A percentile compares a stretch with the other conserved stretches of the same genome.
phyloP scores from a whole-genome alignment of 768 basidiomycete species.

The Mycena pura region DNA sequence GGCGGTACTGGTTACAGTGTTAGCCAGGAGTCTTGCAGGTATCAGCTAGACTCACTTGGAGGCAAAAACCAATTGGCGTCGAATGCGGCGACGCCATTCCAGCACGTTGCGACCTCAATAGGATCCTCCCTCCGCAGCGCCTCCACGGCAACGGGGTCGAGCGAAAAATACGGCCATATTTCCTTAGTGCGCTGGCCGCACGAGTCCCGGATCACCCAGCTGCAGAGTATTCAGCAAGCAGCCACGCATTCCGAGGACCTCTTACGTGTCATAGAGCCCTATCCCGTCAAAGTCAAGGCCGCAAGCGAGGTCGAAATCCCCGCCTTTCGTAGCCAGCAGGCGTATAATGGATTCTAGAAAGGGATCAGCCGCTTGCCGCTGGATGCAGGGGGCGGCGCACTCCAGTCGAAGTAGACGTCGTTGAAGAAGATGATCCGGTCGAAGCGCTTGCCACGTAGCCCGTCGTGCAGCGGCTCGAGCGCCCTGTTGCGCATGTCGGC shows the following conservation, averaged over 20 bases:
- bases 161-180: conserved; percentile 73
- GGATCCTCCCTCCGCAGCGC: conserved; percentile 59
- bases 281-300: conserved; percentile 63
- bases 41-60: neutral
- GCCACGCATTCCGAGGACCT: conserved; percentile 39
- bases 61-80: conserved; percentile 43
- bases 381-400: conserved; percentile 49
- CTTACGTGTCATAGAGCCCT: conserved; percentile 61
- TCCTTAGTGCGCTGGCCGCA: conserved; percentile 60
- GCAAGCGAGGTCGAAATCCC: conserved; percentile 78
- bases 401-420: conserved; percentile 55
- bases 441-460: conserved; percentile 73
- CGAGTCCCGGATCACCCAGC: conserved; percentile 31
- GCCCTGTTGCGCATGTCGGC: conserved; percentile 85
- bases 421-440: conserved; percentile 86
- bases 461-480: conserved; percentile 78
- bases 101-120: conserved; percentile 82
- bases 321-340: conserved; percentile 24
- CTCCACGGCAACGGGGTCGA: conserved; percentile 68
- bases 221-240: neutral
- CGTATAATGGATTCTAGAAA: conserved; percentile 65
- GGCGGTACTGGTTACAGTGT: neutral
- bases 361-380: neutral
- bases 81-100: conserved; percentile 82
- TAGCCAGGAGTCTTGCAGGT: neutral